Percentiles rank a stretch among this genome's conserved stretches.
phyloP scores from a whole-genome alignment of 2,329 filamentous ascomycete species.

The Trichoderma atroviride region DNA sequence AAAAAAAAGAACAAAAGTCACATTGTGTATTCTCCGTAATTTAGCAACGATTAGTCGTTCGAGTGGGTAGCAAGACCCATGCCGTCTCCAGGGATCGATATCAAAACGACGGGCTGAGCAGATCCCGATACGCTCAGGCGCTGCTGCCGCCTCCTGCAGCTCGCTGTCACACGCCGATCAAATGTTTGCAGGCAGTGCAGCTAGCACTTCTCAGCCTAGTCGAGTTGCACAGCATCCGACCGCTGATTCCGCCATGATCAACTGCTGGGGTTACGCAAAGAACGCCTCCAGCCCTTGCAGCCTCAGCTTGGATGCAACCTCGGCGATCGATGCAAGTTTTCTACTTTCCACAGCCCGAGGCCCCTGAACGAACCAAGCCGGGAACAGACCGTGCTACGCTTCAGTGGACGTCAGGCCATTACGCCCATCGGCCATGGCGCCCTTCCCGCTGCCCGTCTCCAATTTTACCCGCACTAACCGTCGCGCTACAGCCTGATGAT shows the following conservation, averaged over 20 bases:
- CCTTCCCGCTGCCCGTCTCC: slow-evolving; percentile 1
- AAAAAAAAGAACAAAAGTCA: background rate
- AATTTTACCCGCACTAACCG: slow-evolving; percentile 20
- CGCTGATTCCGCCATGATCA: background rate
- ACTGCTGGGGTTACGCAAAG: background rate
- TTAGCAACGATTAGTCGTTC: background rate
- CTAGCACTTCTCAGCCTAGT: background rate
- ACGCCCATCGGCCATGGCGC: slow-evolving; percentile 1
- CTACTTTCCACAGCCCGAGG: background rate
- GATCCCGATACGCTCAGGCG: background rate
- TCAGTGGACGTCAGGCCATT: background rate
- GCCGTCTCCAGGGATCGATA: slow-evolving; percentile 56
- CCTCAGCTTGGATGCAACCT: background rate
- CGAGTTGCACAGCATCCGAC: background rate
- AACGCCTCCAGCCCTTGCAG: background rate
- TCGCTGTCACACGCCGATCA: background rate
- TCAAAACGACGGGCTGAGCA: background rate
- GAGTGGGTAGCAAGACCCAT: slow-evolving; percentile 33
- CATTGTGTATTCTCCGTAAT: background rate
- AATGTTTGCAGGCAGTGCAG: background rate
- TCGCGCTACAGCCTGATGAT: slow-evolving; percentile 6
- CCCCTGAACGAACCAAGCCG: background rate
- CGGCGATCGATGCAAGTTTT: background rate
- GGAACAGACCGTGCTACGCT: background rate
- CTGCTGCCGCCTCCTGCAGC: background rate